These are phyloP conservation scores for Solanum rostratum DNA, from an alignment of 257 asterid species.

Conservation along the genomic window DNA sequence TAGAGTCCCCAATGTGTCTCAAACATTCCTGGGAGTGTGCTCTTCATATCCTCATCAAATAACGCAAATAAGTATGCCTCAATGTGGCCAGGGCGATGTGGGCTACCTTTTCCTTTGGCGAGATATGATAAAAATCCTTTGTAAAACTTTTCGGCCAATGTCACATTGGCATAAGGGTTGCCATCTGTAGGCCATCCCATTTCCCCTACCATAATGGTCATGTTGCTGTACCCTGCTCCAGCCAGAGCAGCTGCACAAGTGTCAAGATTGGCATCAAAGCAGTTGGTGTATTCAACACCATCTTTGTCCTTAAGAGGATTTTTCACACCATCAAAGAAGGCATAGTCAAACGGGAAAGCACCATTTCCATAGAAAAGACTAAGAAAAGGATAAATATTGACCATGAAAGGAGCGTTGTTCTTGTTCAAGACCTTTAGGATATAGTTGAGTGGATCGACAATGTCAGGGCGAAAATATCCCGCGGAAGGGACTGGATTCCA, in stretches of 20 bases:
- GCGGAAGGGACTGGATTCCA: conserved; percentile 14
- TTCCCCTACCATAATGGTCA: conserved; percentile 25
- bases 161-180: neutral
- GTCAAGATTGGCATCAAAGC: conserved; percentile 19
- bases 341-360: conserved; percentile 19
- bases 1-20: conserved; percentile 31
- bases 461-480: conserved; percentile 19
- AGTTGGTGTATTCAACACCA: conserved; percentile 8
- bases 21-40: conserved; percentile 20
- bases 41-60: conserved; percentile 28
- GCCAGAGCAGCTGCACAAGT: conserved; percentile 19
- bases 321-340: conserved; percentile 18
- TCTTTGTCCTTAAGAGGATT: conserved; percentile 7
- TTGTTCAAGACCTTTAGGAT: conserved; percentile 5
- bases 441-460: neutral
- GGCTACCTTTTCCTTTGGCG: conserved; percentile 13
- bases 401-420: conserved; percentile 18
- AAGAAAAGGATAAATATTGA: conserved; percentile 28
- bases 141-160: conserved; percentile 14
- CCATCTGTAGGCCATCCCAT: conserved; percentile 50
- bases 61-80: conserved; percentile 20
- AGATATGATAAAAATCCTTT: conserved; percentile 14
- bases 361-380: conserved; percentile 1
- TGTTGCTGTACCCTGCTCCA: conserved; percentile 1
- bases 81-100: conserved; percentile 11